Evolutionary conservation across 2,329 filamentous ascomycete genomes (phyloP).

Genomic region (Coleophoma cylindrospora): DNA sequence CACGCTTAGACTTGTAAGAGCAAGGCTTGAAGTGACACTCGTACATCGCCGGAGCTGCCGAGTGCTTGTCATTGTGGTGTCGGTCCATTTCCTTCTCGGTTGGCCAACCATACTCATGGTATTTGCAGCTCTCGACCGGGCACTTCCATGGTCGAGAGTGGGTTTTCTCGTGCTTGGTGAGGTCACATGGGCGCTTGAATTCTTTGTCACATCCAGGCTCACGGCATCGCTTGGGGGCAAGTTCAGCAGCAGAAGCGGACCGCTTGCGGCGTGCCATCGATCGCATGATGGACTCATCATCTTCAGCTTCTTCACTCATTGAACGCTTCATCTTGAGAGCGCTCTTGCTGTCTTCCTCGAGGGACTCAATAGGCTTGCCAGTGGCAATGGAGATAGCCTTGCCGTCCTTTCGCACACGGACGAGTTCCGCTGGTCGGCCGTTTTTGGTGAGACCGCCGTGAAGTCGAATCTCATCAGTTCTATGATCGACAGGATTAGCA

Average conservation of each 20-base stretch:
- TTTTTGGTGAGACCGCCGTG: constrained; percentile 78
- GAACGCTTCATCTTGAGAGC: constrained; percentile 59
- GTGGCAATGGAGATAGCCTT: constrained; percentile 75
- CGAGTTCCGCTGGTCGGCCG: constrained; percentile 77
- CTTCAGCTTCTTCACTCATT: constrained; percentile 64
- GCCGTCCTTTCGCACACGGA: constrained; percentile 75
- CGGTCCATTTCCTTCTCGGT: constrained; percentile 97
- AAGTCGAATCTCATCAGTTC: constrained; percentile 70
- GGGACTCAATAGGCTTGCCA: constrained; percentile 58
- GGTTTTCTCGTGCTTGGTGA: constrained; percentile 98
- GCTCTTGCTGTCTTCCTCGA: constrained; percentile 40
- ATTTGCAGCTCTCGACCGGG: constrained; percentile 76
- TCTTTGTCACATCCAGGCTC: constrained; percentile 78
- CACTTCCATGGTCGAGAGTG: constrained; percentile 98
- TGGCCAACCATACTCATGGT: constrained; percentile 84
- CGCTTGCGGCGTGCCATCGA: constrained; percentile 97
- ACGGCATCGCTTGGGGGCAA: constrained; percentile 72
- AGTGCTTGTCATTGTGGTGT: constrained; percentile 96
- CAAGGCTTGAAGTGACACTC: constrained; percentile 80
- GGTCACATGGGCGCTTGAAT: constrained; percentile 94
- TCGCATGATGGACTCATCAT: constrained; percentile 77
- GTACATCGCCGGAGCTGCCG: constrained; percentile 70
- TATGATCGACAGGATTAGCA: constrained; percentile 28
- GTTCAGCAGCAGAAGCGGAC: constrained; percentile 80
- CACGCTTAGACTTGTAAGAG: constrained; percentile 90